Evolutionary conservation across 176 grass and related monocot species (phyloP).

Genomic region (Cenchrus americanus): DNA sequence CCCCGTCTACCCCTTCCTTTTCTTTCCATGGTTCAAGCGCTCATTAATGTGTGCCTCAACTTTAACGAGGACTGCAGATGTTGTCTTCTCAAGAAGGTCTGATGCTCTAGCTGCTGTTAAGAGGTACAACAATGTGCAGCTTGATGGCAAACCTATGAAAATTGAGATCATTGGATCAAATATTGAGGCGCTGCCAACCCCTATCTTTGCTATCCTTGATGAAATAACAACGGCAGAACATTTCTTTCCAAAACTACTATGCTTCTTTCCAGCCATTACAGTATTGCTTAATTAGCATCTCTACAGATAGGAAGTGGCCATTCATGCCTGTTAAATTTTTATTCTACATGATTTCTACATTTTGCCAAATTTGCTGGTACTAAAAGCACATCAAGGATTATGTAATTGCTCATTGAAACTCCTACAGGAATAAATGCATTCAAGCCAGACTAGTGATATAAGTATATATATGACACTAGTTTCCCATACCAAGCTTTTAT

Average conservation of each 20-base stretch:
- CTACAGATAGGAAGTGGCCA: neutral
- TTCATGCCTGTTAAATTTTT: neutral
- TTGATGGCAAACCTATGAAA: slow-evolving; percentile 81
- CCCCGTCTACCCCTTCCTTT: neutral
- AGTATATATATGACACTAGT: neutral
- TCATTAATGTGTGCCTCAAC: neutral
- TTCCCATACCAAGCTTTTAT: neutral
- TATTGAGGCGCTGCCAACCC: slow-evolving; percentile 43
- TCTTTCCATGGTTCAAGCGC: neutral
- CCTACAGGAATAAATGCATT: neutral
- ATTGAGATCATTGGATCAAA: slow-evolving; percentile 64
- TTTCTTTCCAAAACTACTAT: neutral
- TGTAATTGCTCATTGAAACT: neutral
- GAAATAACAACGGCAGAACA: slow-evolving; percentile 8
- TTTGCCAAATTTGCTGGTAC: neutral
- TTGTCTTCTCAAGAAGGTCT: slow-evolving; percentile 60
- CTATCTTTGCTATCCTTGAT: slow-evolving; percentile 23
- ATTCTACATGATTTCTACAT: slow-evolving; percentile 3
- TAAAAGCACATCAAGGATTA: neutral
- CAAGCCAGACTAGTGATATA: neutral
- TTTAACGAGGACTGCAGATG: slow-evolving; percentile 70
- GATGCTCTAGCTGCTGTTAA: slow-evolving; percentile 72
- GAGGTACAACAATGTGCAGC: slow-evolving; percentile 66
- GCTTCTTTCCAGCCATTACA: neutral
- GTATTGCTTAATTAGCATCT: slow-evolving; percentile 19